Evolutionary conservation across 805 yeast species (phyloP).

Genomic region (Dipodascus geniculatus): DNA sequence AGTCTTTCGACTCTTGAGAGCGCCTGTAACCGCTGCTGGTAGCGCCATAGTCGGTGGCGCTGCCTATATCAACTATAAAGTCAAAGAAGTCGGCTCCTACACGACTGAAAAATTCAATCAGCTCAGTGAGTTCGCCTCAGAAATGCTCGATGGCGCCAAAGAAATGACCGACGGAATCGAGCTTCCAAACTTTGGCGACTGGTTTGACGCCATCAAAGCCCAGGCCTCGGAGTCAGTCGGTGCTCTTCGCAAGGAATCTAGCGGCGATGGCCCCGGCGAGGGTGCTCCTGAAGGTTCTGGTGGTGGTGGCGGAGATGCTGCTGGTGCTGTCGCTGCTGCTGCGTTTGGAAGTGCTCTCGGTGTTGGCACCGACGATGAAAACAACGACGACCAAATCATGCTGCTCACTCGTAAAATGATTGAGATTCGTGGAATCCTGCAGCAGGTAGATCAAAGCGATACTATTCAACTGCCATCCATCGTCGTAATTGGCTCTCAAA

Average conservation of each 20-base stretch:
- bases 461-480: slow-evolving; percentile 82
- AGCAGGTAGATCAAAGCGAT: slow-evolving; percentile 64
- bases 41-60: slow-evolving; percentile 93
- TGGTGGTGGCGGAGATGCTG: slow-evolving; percentile 34
- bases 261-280: slow-evolving; percentile 23
- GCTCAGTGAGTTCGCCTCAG: slow-evolving; percentile 38
- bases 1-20: slow-evolving; percentile 5
- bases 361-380: slow-evolving; percentile 40
- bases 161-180: slow-evolving; percentile 33
- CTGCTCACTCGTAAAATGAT: slow-evolving; percentile 92
- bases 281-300: slow-evolving; percentile 25
- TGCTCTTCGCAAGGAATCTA: slow-evolving; percentile 12
- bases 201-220: slow-evolving; percentile 4
- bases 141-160: slow-evolving; percentile 35
- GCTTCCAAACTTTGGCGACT: slow-evolving; percentile 14
- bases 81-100: slow-evolving; percentile 70
- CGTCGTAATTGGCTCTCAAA: slow-evolving; percentile 94
- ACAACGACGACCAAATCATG: slow-evolving; percentile 58
- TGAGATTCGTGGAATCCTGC: slow-evolving; percentile 73
- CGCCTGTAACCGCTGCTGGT: slow-evolving; percentile 74
- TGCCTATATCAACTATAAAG: slow-evolving; percentile 81
- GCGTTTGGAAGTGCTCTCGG: slow-evolving; percentile 28
- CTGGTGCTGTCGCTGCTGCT: slow-evolving; percentile 49
- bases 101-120: slow-evolving; percentile 55
- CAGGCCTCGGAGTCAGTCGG: background rate